Conservation (phyloP, 306 rosid genomes). For the Biancaea sappan region DNA sequence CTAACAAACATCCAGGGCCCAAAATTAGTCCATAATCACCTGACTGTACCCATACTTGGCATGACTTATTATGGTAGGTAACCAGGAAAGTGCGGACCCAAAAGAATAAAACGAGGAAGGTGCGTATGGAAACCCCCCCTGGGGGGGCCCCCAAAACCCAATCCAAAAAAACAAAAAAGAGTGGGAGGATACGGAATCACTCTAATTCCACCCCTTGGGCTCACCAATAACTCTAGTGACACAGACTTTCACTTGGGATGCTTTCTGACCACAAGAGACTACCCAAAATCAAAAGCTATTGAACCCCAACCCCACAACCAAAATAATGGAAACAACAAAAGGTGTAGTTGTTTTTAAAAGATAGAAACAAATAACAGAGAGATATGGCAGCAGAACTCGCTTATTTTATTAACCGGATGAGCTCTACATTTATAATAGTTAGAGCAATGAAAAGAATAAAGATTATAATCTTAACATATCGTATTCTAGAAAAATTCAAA, state of each 20-base stretch:
- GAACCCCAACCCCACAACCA: not conserved
- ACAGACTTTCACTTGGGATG: no score
- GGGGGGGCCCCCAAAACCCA: not conserved
- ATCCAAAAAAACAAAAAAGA: no score
- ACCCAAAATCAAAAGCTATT: not conserved
- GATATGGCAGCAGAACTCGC: no score
- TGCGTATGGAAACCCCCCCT: no score
- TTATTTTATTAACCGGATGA: no score
- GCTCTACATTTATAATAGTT: no score
- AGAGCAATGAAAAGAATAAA: no score
- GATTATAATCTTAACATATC: no score
- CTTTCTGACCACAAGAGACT: not conserved
- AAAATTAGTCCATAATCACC: not conserved
- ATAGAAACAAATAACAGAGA: no score
- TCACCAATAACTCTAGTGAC: conserved; percentile 9
- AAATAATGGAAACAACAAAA: not conserved
- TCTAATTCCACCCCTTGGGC: not conserved
- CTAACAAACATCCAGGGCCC: not conserved
- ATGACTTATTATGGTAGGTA: not conserved
- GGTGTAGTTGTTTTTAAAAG: no score
- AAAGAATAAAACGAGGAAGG: not conserved
- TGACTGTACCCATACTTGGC: not conserved
- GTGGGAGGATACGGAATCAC: not conserved
- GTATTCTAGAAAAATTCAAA: no score
- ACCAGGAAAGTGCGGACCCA: not conserved